Base-by-base conservation (phyloP, 1,284 basidiomycete genomes). In the Phellopilus nigrolimitatus region DNA sequence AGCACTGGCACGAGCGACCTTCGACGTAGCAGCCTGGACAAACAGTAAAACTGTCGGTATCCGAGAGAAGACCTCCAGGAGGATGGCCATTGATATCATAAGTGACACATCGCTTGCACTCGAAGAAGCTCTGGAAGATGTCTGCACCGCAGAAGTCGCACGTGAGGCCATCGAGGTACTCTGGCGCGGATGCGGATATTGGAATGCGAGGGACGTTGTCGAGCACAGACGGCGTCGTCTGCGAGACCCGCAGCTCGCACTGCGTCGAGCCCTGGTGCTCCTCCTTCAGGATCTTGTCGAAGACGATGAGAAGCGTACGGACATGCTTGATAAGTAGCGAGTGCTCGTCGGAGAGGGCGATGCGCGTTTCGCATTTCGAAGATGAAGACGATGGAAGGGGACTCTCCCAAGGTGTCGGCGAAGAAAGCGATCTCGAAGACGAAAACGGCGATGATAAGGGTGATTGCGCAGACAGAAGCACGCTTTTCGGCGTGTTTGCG, bases 121-220 rank as follows among this genome's bases (percentile, higher is more conserved):
- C 80, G 56, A 90, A 85, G 62, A 82, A 88, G 55, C 82, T 82
- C 58, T 87, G 81, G 58, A 89, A 90, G 51, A 90, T 78, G 59
- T 90, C 87, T 1, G 75, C 76, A 10, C 79, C 80, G 58, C 87
- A 90, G 62, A 85, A 88, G 62, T 90, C 86, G 60, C 88, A 90
- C 1, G 65, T 64, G n/a, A 80, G 62, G 33, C 57, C 60, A 28
- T 67, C 47, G 53, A 13, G 31, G 24, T 44, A 31, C 13, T 19
- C 21, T 15, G 19, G 31, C 15, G 31, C 49, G 2, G 38, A 33
- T 8, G 24, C 25, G 15, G n/a, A n/a, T n/a, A n/a, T n/a, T n/a
- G 37, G 28, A 41, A 36, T 39, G 21, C 28, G 24, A 22, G 39
- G 22, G 13, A 33, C 9, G n/a, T 21, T n/a, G 41, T 27, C n/a